phyloP scores from a whole-genome alignment of 2,329 filamentous ascomycete genomes.

The Microdochium nivale region DNA sequence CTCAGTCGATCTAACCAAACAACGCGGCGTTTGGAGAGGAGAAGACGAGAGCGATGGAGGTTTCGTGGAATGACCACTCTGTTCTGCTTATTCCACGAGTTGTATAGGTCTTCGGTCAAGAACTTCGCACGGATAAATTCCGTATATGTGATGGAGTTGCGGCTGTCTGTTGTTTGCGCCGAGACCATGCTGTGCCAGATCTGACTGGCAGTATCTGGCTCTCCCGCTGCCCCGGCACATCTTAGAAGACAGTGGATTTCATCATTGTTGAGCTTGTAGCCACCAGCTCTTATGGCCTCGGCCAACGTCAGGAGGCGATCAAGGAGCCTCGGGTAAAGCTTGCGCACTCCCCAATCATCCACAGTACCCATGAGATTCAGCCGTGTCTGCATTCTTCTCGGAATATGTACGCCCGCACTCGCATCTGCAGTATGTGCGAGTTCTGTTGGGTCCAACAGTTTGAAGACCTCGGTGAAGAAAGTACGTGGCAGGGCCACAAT shows the following conservation, averaged over 20 bases:
- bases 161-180: slow-evolving; percentile 11
- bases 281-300: slow-evolving; percentile 18
- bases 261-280: slow-evolving; percentile 18
- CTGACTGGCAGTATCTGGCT: slow-evolving; percentile 21
- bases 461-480: slow-evolving; percentile 56
- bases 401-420: slow-evolving; percentile 28
- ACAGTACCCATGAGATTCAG: slow-evolving; percentile 26
- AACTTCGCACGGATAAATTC: slow-evolving; percentile 42
- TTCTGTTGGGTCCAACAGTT: slow-evolving; percentile 48
- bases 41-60: slow-evolving; percentile 16
- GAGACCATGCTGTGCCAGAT: slow-evolving; percentile 25
- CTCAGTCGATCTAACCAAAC: slow-evolving; percentile 13
- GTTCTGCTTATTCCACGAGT: slow-evolving; percentile 32
- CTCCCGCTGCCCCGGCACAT: slow-evolving; percentile 35
- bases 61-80: slow-evolving; percentile 31
- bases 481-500: slow-evolving; percentile 35
- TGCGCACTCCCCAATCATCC: slow-evolving; percentile 36
- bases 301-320: slow-evolving; percentile 24
- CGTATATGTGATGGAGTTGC: slow-evolving; percentile 17
- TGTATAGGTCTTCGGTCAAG: slow-evolving; percentile 35
- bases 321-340: slow-evolving; percentile 28
- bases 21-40: slow-evolving; percentile 1
- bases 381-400: slow-evolving; percentile 28
- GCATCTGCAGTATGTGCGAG: slow-evolving; percentile 41
- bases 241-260: slow-evolving; percentile 38